Percentiles rank a stretch among this genome's conserved stretches.
phyloP scores from a whole-genome alignment of 2,329 filamentous ascomycete genomes.

The Phaeosphaeria sp. region DNA sequence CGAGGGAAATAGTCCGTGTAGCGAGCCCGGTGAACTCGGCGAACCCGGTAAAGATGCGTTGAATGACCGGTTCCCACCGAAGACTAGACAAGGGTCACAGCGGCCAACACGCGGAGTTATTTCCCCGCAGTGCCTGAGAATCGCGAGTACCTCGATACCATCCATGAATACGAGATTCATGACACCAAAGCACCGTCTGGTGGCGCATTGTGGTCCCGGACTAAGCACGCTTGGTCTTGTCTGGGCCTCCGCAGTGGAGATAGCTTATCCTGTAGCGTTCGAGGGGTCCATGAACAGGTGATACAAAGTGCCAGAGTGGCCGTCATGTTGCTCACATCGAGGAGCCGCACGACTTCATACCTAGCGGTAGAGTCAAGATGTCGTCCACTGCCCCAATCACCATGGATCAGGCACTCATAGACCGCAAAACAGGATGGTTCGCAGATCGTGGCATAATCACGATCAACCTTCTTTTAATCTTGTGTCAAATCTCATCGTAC shows the following conservation, averaged over 20 bases:
- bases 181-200: background rate
- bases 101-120: background rate
- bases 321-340: constrained; percentile 1
- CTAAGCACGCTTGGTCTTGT: background rate
- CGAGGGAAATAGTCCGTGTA: background rate
- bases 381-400: constrained; percentile 1
- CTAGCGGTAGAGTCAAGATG: background rate
- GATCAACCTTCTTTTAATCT: constrained; percentile 10
- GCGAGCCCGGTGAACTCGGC: background rate
- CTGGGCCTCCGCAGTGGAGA: background rate
- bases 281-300: background rate
- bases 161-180: background rate
- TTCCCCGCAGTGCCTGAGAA: background rate
- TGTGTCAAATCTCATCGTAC: constrained; percentile 14
- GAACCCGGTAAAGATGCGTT: constrained; percentile 2
- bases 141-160: background rate
- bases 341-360: background rate
- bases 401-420: constrained; percentile 6
- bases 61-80: background rate
- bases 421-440: constrained; percentile 4
- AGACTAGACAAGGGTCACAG: background rate
- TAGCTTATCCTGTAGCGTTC: background rate
- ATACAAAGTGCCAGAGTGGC: constrained; percentile 1
- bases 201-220: background rate
- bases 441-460: constrained; percentile 10